Conservation (phyloP, 345 rosid genomes). For the Turnera subulata region DNA sequence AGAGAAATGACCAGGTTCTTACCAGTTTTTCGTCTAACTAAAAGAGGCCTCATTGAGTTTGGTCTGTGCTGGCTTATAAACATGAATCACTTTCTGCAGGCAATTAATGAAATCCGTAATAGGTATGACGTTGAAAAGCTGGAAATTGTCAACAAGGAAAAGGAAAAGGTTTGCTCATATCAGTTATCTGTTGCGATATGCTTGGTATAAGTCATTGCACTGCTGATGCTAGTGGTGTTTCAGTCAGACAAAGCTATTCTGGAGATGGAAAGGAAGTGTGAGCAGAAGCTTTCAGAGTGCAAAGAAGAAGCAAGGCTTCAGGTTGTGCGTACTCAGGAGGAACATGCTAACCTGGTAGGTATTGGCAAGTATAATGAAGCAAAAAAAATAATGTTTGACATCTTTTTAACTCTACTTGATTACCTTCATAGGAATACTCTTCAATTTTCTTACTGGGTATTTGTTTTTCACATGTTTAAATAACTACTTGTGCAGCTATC, state of each 20-base stretch:
- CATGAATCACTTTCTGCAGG: slow-evolving; percentile 33
- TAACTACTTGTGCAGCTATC: too few relatives aligned
- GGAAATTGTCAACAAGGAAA: slow-evolving; percentile 51
- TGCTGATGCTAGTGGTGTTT: slow-evolving; percentile 26
- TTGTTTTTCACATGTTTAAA: too few relatives aligned
- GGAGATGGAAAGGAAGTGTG: slow-evolving; percentile 51
- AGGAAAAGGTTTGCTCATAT: slow-evolving; percentile 53
- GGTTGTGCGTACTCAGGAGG: slow-evolving; percentile 47
- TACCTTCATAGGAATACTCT: background rate
- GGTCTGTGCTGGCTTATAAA: slow-evolving; percentile 2
- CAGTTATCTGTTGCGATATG: slow-evolving; percentile 7
- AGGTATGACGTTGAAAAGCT: slow-evolving; percentile 81
- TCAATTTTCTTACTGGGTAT: background rate
- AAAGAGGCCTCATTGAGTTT: slow-evolving; percentile 13
- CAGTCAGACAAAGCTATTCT: slow-evolving; percentile 52
- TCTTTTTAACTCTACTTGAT: background rate
- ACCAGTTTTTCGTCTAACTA: slow-evolving; percentile 19
- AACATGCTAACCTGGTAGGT: slow-evolving; percentile 64
- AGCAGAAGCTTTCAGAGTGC: slow-evolving; percentile 46
- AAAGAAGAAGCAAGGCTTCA: slow-evolving; percentile 55
- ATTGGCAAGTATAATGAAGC: slow-evolving; percentile 20
- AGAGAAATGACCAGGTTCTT: slow-evolving; percentile 83
- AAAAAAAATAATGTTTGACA: slow-evolving; percentile 11
- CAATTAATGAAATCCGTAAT: slow-evolving; percentile 77
- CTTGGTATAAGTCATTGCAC: slow-evolving; percentile 10